Evolutionary conservation across 139 green algal genomes (phyloP).

Genomic region (Microglena sp.): DNA sequence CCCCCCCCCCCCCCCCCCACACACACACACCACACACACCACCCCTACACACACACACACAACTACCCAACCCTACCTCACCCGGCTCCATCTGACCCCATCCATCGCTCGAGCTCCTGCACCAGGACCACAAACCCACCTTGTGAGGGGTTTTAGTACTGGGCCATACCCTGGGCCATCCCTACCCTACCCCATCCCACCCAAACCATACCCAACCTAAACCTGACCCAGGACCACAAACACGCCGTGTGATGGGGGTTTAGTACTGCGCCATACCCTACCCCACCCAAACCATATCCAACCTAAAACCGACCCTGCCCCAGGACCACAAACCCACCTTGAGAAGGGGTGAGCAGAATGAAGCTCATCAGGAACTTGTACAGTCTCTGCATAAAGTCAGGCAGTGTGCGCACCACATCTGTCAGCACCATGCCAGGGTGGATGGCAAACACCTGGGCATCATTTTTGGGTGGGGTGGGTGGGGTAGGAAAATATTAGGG

Average conservation of each 20-base stretch:
- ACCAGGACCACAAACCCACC: background rate
- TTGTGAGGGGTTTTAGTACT: too few species aligned
- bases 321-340: slow-evolving; percentile 37
- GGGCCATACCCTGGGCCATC: too few species aligned
- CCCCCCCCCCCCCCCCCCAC: too few species aligned
- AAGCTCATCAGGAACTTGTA: slow-evolving; percentile 50
- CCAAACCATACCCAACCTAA: too few species aligned
- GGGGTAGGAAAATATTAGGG: background rate
- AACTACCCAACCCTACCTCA: background rate
- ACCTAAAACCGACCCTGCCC: background rate
- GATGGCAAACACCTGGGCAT: slow-evolving; percentile 33
- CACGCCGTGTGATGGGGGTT: too few species aligned
- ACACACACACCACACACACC: too few species aligned
- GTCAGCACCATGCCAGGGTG: slow-evolving; percentile 79
- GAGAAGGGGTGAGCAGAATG: slow-evolving; percentile 55
- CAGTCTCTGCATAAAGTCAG: slow-evolving; percentile 30
- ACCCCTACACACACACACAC: too few species aligned
- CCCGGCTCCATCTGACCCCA: background rate
- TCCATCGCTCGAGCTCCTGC: too few species aligned
- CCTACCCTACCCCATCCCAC: too few species aligned
- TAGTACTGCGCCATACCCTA: too few species aligned
- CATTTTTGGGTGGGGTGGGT: too few species aligned
- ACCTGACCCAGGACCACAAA: too few species aligned
- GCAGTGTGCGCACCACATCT: slow-evolving; percentile 62
- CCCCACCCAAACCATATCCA: background rate